These are phyloP conservation scores for Fragilaria radians DNA, from an alignment of 108 stramenopile genomes.

Conservation along the genomic window DNA sequence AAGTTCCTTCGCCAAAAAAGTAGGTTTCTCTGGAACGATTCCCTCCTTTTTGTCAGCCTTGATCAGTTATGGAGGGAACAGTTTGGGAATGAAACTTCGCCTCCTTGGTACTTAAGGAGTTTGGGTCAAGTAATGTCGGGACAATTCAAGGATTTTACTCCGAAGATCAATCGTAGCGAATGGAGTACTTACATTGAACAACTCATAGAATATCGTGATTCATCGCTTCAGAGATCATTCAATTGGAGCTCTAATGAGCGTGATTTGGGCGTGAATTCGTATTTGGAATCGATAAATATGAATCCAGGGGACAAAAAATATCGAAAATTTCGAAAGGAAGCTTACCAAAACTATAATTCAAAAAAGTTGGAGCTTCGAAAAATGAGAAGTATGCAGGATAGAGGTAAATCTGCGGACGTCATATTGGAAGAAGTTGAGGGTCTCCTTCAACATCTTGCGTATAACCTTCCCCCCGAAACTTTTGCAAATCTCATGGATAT, in stretches of 20 bases:
- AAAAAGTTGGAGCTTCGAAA: too few relatives aligned
- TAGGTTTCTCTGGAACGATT: not conserved
- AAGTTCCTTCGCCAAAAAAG: not conserved
- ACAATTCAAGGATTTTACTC: not conserved
- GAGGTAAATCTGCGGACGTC: not conserved
- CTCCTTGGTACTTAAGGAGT: not conserved
- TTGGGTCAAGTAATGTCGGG: not conserved
- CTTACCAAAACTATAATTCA: too few relatives aligned
- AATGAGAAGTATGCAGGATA: too few relatives aligned
- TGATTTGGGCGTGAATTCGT: too few relatives aligned
- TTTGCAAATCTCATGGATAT: not conserved
- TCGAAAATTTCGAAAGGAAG: too few relatives aligned
- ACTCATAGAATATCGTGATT: too few relatives aligned
- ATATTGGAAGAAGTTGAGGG: not conserved
- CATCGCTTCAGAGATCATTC: too few relatives aligned
- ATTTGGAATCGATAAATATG: too few relatives aligned
- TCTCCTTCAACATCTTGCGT: not conserved
- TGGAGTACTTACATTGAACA: not conserved
- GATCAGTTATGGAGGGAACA: not conserved
- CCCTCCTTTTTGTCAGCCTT: not conserved
- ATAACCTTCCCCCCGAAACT: not conserved
- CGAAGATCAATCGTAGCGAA: not conserved
- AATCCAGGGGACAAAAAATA: too few relatives aligned
- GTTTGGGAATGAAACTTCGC: not conserved
- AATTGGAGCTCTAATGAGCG: too few relatives aligned